Evolutionary conservation across 345 rosid species (phyloP).

Genomic region (Gossypium stocksii): DNA sequence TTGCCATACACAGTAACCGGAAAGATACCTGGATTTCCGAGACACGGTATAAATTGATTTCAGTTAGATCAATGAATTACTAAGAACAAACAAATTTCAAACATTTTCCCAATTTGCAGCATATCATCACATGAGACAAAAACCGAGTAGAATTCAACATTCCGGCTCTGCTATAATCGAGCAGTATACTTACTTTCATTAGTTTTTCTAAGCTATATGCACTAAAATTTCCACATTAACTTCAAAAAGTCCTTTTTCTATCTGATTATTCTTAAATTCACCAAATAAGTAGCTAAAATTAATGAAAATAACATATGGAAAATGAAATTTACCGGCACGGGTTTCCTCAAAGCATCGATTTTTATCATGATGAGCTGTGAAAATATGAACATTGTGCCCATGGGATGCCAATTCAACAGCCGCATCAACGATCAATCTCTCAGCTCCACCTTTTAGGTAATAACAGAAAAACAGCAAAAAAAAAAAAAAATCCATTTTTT

Average conservation of each 20-base stretch:
- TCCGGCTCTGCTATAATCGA: background rate
- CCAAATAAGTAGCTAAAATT: background rate
- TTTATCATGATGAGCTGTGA: slow-evolving; percentile 85
- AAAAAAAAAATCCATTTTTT: background rate
- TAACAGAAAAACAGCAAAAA: background rate
- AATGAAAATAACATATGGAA: background rate
- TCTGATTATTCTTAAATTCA: background rate
- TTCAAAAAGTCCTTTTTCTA: background rate
- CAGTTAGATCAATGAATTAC: background rate
- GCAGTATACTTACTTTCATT: background rate
- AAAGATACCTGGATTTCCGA: slow-evolving; percentile 52
- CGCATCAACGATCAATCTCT: slow-evolving; percentile 90
- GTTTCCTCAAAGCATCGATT: slow-evolving; percentile 92
- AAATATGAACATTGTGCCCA: slow-evolving; percentile 80
- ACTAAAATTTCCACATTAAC: background rate
- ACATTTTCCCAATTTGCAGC: background rate
- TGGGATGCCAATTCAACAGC: slow-evolving; percentile 76
- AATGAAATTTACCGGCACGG: slow-evolving; percentile 42
- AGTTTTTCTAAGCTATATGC: background rate
- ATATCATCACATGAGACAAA: background rate
- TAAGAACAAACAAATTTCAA: background rate
- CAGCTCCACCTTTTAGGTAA: slow-evolving; percentile 73
- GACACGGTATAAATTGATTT: background rate
- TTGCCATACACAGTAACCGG: slow-evolving; percentile 75
- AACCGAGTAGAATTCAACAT: background rate